phyloP scores from a whole-genome alignment of 208 protist genomes.

The Trypanosomatidae sp. region DNA sequence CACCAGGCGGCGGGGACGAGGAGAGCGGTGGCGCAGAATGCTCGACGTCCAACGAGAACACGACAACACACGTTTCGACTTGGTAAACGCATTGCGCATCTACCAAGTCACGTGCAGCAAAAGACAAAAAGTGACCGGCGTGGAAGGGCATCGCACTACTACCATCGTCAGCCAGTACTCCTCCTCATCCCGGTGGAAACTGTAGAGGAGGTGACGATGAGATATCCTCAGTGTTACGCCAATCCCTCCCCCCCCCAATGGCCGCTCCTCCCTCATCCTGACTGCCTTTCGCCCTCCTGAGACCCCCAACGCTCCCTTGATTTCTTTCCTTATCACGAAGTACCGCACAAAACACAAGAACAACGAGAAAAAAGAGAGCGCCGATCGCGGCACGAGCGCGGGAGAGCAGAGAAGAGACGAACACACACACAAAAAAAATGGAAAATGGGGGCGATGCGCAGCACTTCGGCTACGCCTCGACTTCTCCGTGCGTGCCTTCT shows the following conservation, averaged over 20 bases:
- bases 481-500: background rate
- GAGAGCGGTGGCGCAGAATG: background rate
- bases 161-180: too few species aligned
- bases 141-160: too few species aligned
- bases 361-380: background rate
- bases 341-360: too few species aligned
- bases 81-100: background rate
- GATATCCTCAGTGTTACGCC: background rate
- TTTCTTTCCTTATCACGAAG: too few species aligned
- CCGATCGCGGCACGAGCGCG: background rate
- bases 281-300: background rate
- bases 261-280: conserved; percentile 1
- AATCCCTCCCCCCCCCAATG: background rate
- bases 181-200: too few species aligned
- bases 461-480: background rate
- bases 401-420: background rate
- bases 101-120: background rate
- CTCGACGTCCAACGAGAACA: background rate
- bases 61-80: background rate
- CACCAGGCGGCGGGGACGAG: background rate
- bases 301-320: too few species aligned
- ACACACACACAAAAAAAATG: background rate
- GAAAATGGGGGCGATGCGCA: background rate
- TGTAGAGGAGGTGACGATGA: background rate
- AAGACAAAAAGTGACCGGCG: background rate